A percentile compares a stretch with the other conserved stretches of the same genome.
phyloP scores from a whole-genome alignment of 768 basidiomycete genomes.

The Pleurotus sapidus region DNA sequence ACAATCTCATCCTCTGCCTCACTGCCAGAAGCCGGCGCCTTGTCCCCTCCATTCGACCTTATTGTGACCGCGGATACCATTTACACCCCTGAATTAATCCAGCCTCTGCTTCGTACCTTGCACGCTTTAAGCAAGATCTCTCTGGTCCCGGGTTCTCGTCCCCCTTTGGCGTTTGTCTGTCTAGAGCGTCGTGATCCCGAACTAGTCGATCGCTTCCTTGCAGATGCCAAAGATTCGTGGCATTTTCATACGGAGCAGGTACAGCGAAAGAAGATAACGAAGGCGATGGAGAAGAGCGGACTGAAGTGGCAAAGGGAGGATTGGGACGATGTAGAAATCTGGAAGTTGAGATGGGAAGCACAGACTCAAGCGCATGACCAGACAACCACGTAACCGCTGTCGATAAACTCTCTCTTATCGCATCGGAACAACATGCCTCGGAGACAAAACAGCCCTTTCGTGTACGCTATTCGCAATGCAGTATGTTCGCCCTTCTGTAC shows the following conservation, averaged over 20 bases:
- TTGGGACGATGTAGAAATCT: constrained; percentile 83
- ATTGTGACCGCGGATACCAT: constrained; percentile 85
- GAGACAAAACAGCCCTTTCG: too few species aligned
- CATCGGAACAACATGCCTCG: too few species aligned
- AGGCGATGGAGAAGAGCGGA: constrained; percentile 56
- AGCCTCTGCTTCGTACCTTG: constrained; percentile 71
- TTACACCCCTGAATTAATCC: constrained; percentile 57
- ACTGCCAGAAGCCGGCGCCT: constrained; percentile 15
- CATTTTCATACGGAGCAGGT: constrained; percentile 59
- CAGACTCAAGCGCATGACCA: background rate
- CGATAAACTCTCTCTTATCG: too few species aligned
- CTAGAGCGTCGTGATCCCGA: constrained; percentile 77
- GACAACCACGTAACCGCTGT: background rate
- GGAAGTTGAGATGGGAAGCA: constrained; percentile 45
- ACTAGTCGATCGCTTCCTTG: constrained; percentile 57
- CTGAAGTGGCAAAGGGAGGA: constrained; percentile 62
- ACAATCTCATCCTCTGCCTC: constrained; percentile 19
- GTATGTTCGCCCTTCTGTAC: too few species aligned
- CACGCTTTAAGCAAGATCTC: constrained; percentile 47
- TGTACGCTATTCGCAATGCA: too few species aligned
- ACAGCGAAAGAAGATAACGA: constrained; percentile 53
- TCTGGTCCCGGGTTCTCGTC: constrained; percentile 21
- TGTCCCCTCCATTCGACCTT: constrained; percentile 66
- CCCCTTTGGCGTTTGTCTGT: constrained; percentile 57
- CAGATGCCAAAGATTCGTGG: constrained; percentile 52